Conservation (phyloP, 441 rosid species). For the Bocquillonia castaneifolia region DNA sequence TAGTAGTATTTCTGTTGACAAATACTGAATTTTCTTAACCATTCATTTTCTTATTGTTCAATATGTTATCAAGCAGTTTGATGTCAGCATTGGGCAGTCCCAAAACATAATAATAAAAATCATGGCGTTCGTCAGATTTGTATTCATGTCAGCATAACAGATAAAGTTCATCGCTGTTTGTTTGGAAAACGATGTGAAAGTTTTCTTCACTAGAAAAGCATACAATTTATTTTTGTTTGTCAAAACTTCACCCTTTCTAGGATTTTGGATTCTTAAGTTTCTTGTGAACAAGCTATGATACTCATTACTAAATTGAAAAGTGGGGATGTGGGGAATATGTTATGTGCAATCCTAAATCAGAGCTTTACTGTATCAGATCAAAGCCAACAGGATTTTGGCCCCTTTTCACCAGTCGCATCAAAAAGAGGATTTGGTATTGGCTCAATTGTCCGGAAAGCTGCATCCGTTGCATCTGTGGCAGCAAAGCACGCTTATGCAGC, state of each 20-base stretch:
- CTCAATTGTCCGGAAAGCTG: constrained; percentile 78
- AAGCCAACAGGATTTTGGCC: constrained; percentile 76
- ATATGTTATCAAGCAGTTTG: background rate
- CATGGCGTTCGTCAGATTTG: background rate
- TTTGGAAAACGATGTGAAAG: background rate
- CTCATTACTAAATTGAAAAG: constrained; percentile 13
- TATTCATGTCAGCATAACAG: background rate
- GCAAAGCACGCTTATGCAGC: constrained; percentile 94
- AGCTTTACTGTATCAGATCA: constrained; percentile 58
- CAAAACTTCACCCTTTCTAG: background rate
- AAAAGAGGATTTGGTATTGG: constrained; percentile 79
- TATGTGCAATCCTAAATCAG: constrained; percentile 18
- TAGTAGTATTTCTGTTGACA: background rate
- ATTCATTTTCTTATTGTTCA: background rate
- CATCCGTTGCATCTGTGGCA: constrained; percentile 83
- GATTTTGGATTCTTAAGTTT: constrained; percentile 6
- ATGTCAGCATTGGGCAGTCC: constrained; percentile 1
- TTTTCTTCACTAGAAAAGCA: background rate
- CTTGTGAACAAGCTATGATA: background rate
- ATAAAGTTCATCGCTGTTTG: background rate
- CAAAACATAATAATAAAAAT: background rate
- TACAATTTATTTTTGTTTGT: background rate
- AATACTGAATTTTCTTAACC: background rate
- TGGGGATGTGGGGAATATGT: background rate
- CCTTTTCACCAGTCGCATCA: constrained; percentile 72